phyloP scores from a whole-genome alignment of 1,139 yeast species.

The Candida neerlandica region DNA sequence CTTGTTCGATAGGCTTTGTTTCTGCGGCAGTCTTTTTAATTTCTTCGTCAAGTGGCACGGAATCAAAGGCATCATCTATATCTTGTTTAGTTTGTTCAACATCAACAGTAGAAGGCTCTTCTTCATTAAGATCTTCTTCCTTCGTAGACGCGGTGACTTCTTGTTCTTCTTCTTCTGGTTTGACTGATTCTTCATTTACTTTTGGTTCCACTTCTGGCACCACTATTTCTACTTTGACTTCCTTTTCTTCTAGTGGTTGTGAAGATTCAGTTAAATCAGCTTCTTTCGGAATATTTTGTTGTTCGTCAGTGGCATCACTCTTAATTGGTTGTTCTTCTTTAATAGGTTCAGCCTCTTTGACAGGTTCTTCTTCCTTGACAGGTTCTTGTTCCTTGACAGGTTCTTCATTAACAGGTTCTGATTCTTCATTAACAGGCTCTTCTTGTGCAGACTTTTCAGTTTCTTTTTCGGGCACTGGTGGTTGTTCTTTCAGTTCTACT shows the following conservation, averaged over 20 bases:
- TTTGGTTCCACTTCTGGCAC: constrained; percentile 5
- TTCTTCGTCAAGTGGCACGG: constrained; percentile 14
- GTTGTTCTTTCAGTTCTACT: constrained; percentile 5
- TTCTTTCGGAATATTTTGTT: not conserved
- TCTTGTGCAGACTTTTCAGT: constrained; percentile 13
- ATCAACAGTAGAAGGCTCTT: not conserved
- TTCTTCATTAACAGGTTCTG: constrained; percentile 21
- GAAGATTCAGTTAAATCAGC: constrained; percentile 6
- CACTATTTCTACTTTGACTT: constrained; percentile 3
- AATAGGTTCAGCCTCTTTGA: constrained; percentile 20
- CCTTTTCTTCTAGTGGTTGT: constrained; percentile 5
- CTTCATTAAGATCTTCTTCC: constrained; percentile 7
- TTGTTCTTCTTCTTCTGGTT: constrained; percentile 2
- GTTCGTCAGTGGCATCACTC: constrained; percentile 4
- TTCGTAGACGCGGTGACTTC: not conserved
- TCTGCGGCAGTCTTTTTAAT: constrained; percentile 17
- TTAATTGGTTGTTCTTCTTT: constrained; percentile 9
- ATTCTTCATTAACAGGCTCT: constrained; percentile 15
- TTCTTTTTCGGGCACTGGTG: constrained; percentile 16
- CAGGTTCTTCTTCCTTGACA: constrained; percentile 20
- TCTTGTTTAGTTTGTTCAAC: constrained; percentile 6
- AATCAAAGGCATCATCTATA: constrained; percentile 14
- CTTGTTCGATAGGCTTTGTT: constrained; percentile 4
- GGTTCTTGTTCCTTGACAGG: constrained; percentile 17
- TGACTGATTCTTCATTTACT: constrained; percentile 5